Base-by-base conservation (phyloP, 2,329 filamentous ascomycete species). In the Onygenales sp. region DNA sequence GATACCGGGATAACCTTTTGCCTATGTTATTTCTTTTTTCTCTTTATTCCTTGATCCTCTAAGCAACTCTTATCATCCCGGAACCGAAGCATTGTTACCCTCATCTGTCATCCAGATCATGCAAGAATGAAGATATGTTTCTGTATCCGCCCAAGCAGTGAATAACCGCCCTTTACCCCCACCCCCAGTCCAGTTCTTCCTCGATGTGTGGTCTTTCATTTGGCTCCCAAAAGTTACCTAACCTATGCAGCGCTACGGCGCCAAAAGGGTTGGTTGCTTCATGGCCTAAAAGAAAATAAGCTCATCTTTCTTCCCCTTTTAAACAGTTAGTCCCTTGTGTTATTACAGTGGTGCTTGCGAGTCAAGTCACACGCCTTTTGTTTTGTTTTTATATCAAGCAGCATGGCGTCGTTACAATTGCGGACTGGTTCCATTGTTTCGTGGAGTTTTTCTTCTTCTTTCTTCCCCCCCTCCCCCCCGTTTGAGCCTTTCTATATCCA, bases 381-480 rank as follows among this genome's bases (percentile, higher is more conserved):
- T 27, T 27, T 27, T 27, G 21, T 27, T 27, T 27, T 27, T 27
- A 27, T 27, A 27, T 27, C 37, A 40, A 40, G 42, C 9, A 14
- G 42, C 42, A 14, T 44, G 42, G 42, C 42, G 42, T 44, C n/a
- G 21, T 27, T 44, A 44, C 42, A 44, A 14, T 44, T 14, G 21
- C 42, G 42, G 42, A 44, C n/a, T 27, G 42, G n/a, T 9, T 44
- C n/a, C n/a, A 44, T 48, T 33, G 27, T 31, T 34, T 45, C 27
- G 27, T 48, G 21, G 21, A 48, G 27, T 55, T 54, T 51, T 55
- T 58, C 62, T 59, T 60, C 59, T 58, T 60, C 53, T 52, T 57
- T 58, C 61, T n/a, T n/a, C 59, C 57, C 59, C 37, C 14, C 2
- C 1, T 1, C 63, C 62, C 63, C 65, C 62, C 63, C 61, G 2